These are phyloP conservation scores for Boechera divaricarpa DNA, from an alignment of 345 rosid species.

Conservation along the genomic window DNA sequence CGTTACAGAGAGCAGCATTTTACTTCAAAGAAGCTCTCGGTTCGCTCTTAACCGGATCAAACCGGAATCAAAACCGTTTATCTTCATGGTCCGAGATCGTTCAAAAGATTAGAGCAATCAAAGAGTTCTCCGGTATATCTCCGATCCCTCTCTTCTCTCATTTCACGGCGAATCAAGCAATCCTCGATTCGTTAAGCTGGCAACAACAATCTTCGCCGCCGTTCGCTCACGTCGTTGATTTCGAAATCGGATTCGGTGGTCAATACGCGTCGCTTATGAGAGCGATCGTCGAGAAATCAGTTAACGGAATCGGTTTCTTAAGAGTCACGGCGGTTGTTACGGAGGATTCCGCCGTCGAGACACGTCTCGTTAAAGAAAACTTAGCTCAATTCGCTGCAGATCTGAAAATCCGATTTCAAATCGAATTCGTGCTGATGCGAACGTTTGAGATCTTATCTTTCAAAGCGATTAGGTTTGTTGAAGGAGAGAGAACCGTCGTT, in stretches of 20 bases:
- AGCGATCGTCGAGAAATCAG: constrained; percentile 63
- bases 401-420: constrained; percentile 62
- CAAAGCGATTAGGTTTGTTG: constrained; percentile 64
- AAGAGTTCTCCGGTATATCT: constrained; percentile 67
- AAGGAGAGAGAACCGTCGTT: constrained; percentile 67
- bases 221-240: constrained; percentile 69
- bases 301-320: constrained; percentile 41
- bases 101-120: constrained; percentile 69
- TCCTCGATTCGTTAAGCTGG: constrained; percentile 51
- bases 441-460: constrained; percentile 71
- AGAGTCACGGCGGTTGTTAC: constrained; percentile 78
- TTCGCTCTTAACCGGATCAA: constrained; percentile 54
- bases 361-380: constrained; percentile 72
- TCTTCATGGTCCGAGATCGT: constrained; percentile 71
- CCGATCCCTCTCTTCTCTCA: constrained; percentile 90
- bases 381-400: constrained; percentile 75
- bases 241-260: constrained; percentile 82
- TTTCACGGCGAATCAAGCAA: constrained; percentile 83
- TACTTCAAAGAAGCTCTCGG: constrained; percentile 87
- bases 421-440: constrained; percentile 67
- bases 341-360: constrained; percentile 65
- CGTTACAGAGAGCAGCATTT: constrained; percentile 79
- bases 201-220: constrained; percentile 9
- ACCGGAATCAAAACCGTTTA: constrained; percentile 48
- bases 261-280: constrained; percentile 86